Evolutionary conservation across 306 rosid genomes (phyloP), one percentile per base, ranked within the genome.

Genomic region (Cucumis melo): DNA sequence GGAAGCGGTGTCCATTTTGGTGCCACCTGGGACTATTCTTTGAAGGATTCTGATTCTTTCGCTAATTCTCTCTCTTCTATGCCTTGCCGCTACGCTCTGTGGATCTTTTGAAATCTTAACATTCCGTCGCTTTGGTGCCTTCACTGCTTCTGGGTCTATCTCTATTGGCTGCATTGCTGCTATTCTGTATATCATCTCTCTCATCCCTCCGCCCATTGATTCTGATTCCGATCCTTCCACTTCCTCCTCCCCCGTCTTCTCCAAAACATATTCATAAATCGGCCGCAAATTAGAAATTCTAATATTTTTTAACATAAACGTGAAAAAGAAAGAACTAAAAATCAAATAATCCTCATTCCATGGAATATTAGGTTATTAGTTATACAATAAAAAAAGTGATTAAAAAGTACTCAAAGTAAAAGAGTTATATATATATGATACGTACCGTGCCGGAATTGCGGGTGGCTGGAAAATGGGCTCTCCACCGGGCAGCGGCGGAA

Each of bases 131-230:
- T 89, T 92, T 0, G 90, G 94, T 0, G 92, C 64, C 80, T 92
- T 92, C 57, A 92, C 92, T 0, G 96, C 83, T 56, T 89, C 97
- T 0, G 97, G 98, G 87, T 94, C 98, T 77, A 93, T 90, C 86
- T 90, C 78, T 19, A 94, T 82, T 1, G 98, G 98, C 78, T 94
- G 98, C 97, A 91, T 90, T 19, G 92, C 93, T 7, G 98, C 98
- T 20, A 91, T 91, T 48, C 91, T 61, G 90, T 91, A 94, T 76
- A 94, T 94, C 96, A 94, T 90, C 80, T 94, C 98, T 68, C 96
- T 90, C 97, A 94, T 91, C 48, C 91, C 90, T 46, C 80, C 36
- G 4, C 36, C 93, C 97, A 90, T 91, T 10, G 98, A 62, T 74
- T 82, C 64, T 80, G 24, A 39, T 55, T 50, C 53, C 79, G 24